Base-by-base conservation (phyloP, 129 eudicot species). In the Artemisia annua region DNA sequence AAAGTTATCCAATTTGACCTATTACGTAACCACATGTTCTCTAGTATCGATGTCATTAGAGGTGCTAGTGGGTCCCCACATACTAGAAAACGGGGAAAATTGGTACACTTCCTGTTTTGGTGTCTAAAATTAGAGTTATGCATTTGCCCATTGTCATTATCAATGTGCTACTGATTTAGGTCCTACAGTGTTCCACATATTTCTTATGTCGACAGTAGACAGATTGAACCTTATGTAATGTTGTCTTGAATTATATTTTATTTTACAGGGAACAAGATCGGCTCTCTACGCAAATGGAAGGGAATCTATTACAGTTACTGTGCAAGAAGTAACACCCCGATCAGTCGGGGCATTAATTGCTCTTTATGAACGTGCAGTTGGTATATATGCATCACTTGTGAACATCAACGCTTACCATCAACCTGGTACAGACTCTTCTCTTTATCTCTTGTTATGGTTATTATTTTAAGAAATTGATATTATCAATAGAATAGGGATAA, bases 401-500 rank as follows among this genome's bases (percentile, higher is more conserved):
- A 94, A 90, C 67, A 82, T 90, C 67, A 94, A 94, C 71, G 99
- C 99, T 28, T 94, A 94, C 79, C 99, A 94, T 82, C 97, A 94
- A 82, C 99, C 99, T 54, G 99, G 99, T 94, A 90, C 28, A 3
- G 11, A 8, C 18, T 63, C 63, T 53, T 74, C 63, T 12, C 18
- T 61, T 67, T 50, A 16, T 60, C 55, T 43, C 16, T 16, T 55
- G n/a, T 46, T 55, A 22, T 60, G 59, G 69, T 35, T 76, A 4
- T 11, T 3, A 30, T 16, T 55, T 11, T 13, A 19, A 13, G n/a
- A 20, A 51, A 17, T 22, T 72, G 32, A 39, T 9, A 26, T 35
- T 63, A 52, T 46, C 70, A 55, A 48, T 16, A 1, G 15, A 28
- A 20, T 61, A 66, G 9, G 20, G 78, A 18, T 35, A 30, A 30